Percentiles rank a stretch among this genome's conserved stretches.
Conservation (phyloP, 768 basidiomycete species). For the Amanita thiersii region DNA sequence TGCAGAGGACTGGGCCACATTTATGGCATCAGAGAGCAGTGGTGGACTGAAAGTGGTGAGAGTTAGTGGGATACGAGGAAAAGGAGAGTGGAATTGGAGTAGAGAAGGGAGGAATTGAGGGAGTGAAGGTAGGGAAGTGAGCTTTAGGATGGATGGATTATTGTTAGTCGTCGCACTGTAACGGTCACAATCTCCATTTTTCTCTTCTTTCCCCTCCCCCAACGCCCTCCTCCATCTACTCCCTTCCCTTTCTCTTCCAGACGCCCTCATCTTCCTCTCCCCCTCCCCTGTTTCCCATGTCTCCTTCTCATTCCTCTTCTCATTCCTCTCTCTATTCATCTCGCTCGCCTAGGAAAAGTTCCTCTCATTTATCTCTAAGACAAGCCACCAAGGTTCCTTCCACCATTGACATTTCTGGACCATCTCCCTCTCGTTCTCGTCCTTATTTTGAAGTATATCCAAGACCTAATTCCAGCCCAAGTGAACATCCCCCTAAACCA, state of each 20-base stretch:
- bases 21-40: constrained; percentile 18
- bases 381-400: constrained; percentile 29
- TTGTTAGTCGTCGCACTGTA: background rate
- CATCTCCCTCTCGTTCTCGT: constrained; percentile 20
- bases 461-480: constrained; percentile 26
- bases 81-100: background rate
- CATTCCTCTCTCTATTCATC: constrained; percentile 19
- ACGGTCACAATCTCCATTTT: background rate
- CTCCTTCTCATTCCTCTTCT: background rate
- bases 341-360: constrained; percentile 42
- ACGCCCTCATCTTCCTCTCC: background rate
- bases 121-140: too few relatives aligned
- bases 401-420: constrained; percentile 17
- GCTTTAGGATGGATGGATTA: too few relatives aligned
- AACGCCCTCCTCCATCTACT: background rate
- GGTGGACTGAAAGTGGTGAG: constrained; percentile 5
- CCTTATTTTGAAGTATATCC: constrained; percentile 42
- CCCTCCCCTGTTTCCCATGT: background rate
- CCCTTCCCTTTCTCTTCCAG: background rate
- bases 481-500: constrained; percentile 24
- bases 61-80: background rate
- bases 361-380: constrained; percentile 49
- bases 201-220: background rate
- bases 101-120: background rate
- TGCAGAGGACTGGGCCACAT: constrained; percentile 31